A percentile compares a stretch with the other conserved stretches of the same genome.
phyloP scores from a whole-genome alignment of 495 filamentous ascomycete genomes.

The Penicillium chermesinum region DNA sequence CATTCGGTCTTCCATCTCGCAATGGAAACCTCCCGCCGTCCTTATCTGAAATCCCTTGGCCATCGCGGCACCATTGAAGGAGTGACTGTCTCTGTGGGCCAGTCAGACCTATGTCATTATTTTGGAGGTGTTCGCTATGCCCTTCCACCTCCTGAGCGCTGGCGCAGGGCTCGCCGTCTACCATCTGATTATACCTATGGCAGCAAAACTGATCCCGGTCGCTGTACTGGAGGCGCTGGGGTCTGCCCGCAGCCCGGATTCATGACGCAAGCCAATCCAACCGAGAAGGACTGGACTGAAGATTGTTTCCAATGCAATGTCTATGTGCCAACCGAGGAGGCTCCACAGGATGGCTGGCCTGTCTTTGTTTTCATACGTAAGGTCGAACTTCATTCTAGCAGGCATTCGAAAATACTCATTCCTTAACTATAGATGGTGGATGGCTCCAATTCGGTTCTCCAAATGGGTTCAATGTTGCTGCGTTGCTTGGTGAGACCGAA shows the following conservation, averaged over 20 bases:
- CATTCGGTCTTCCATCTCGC: background rate
- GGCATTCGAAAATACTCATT: too few species aligned
- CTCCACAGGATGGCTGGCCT: constrained; percentile 38
- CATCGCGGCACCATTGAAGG: constrained; percentile 35
- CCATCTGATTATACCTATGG: constrained; percentile 34
- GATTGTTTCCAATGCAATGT: constrained; percentile 45
- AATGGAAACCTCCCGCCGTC: constrained; percentile 29
- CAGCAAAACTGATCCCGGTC: constrained; percentile 23
- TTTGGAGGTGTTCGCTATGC: constrained; percentile 43
- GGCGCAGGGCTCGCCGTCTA: constrained; percentile 31
- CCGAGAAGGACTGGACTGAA: constrained; percentile 26
- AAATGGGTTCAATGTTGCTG: constrained; percentile 42
- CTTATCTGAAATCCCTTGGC: constrained; percentile 26
- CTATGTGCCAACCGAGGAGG: constrained; percentile 33
- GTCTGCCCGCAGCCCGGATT: constrained; percentile 38
- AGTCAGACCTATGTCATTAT: constrained; percentile 33
- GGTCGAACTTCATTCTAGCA: constrained; percentile 8
- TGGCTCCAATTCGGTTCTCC: constrained; percentile 54
- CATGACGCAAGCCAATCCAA: constrained; percentile 12
- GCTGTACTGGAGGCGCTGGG: constrained; percentile 24
- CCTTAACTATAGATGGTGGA: constrained; percentile 42
- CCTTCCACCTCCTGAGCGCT: constrained; percentile 31
- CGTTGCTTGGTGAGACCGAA: constrained; percentile 45
- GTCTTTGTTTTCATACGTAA: constrained; percentile 42
- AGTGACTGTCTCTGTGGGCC: constrained; percentile 23